Percentiles rank a stretch among this genome's conserved stretches.
Evolutionary conservation across 129 eudicot genomes (phyloP).

Genomic region (Centrapalus pauciflorus): DNA sequence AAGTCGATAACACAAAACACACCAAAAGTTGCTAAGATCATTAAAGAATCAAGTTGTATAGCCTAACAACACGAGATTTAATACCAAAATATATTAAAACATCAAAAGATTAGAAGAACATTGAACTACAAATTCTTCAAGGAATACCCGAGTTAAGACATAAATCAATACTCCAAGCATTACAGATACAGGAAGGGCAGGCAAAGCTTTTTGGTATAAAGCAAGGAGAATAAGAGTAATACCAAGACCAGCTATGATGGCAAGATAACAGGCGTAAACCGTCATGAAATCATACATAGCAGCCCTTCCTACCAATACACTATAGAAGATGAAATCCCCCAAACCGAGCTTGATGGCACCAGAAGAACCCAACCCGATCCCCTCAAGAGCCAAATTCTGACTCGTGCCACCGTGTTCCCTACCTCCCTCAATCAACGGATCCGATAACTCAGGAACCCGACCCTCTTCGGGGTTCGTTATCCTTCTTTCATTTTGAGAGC

Average conservation of each 20-base stretch:
- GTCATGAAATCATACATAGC: slow-evolving; percentile 99
- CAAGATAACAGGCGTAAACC: slow-evolving; percentile 95
- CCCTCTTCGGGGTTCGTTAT: slow-evolving; percentile 50
- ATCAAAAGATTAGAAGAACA: slow-evolving; percentile 88
- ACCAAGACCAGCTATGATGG: slow-evolving; percentile 92
- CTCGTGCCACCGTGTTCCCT: slow-evolving; percentile 32
- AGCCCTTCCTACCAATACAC: slow-evolving; percentile 95
- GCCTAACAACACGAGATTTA: background rate
- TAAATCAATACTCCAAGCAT: slow-evolving; percentile 90
- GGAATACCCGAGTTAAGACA: slow-evolving; percentile 74
- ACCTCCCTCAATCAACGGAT: slow-evolving; percentile 57
- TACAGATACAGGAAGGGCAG: slow-evolving; percentile 92
- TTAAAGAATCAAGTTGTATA: background rate
- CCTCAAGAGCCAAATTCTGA: slow-evolving; percentile 68
- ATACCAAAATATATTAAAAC: slow-evolving; percentile 43
- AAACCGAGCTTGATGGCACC: slow-evolving; percentile 95
- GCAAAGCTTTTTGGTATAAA: slow-evolving; percentile 88
- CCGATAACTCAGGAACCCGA: slow-evolving; percentile 46
- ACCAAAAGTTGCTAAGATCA: background rate
- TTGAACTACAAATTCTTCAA: slow-evolving; percentile 83
- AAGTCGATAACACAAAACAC: background rate
- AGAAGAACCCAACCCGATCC: slow-evolving; percentile 90
- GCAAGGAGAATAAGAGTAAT: slow-evolving; percentile 84
- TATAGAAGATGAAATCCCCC: slow-evolving; percentile 96
- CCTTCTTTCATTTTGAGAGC: slow-evolving; percentile 28